Evolutionary conservation across 2,329 filamentous ascomycete species (phyloP).

Genomic region (Epichloe elymi): DNA sequence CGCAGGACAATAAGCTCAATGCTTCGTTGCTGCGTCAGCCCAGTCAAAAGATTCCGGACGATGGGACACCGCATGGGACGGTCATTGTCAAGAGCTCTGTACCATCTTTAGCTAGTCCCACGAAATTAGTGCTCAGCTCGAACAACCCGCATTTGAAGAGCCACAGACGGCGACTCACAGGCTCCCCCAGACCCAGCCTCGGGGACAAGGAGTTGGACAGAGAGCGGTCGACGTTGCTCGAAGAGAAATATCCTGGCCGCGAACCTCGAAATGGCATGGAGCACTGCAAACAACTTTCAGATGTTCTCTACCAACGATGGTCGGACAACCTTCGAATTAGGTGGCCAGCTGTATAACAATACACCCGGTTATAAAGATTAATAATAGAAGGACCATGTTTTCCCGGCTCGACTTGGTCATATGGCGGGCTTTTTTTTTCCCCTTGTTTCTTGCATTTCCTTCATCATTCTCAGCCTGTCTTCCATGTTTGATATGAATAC

Average conservation of each 20-base stretch:
- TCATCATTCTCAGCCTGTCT: not conserved
- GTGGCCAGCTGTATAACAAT: slow-evolving; percentile 39
- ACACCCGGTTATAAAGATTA: not conserved
- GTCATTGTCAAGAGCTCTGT: slow-evolving; percentile 42
- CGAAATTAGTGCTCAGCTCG: slow-evolving; percentile 63
- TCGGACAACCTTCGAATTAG: slow-evolving; percentile 64
- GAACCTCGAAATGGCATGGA: slow-evolving; percentile 64
- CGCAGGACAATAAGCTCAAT: slow-evolving; percentile 53
- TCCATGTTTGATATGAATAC: slow-evolving; percentile 5
- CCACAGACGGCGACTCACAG: slow-evolving; percentile 53
- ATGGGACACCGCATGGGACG: slow-evolving; percentile 39
- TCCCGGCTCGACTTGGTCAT: not conserved
- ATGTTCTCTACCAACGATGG: slow-evolving; percentile 87
- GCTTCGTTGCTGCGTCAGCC: slow-evolving; percentile 31
- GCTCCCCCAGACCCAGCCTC: slow-evolving; percentile 22
- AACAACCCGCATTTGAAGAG: slow-evolving; percentile 78
- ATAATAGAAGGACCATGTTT: not conserved
- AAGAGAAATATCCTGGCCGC: slow-evolving; percentile 42
- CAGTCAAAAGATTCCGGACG: slow-evolving; percentile 25
- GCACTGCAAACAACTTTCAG: slow-evolving; percentile 76
- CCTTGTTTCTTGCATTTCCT: not conserved
- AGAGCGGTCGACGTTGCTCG: slow-evolving; percentile 34
- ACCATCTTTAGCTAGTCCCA: slow-evolving; percentile 29
- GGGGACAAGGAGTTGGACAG: slow-evolving; percentile 32
- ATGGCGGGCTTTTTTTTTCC: not conserved